phyloP scores from a whole-genome alignment of 768 basidiomycete species.

The Rhizopogon vesiculosus region DNA sequence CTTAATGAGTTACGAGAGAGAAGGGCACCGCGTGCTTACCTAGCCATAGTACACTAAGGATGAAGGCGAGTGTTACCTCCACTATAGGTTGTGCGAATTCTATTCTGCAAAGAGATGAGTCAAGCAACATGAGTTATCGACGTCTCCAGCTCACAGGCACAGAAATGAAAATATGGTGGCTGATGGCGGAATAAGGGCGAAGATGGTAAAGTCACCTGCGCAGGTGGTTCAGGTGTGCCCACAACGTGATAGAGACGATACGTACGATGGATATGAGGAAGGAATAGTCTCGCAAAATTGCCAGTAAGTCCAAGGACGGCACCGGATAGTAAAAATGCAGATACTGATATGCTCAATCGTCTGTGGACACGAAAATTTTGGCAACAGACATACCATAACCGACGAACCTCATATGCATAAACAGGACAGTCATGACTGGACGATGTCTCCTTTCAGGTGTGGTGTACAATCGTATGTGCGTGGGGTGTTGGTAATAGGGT shows the following conservation, averaged over 20 bases:
- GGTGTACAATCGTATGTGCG: not conserved
- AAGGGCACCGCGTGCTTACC: slow-evolving; percentile 35
- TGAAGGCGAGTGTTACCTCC: slow-evolving; percentile 51
- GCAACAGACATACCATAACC: slow-evolving; percentile 41
- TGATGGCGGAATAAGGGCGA: slow-evolving; percentile 60
- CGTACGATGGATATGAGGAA: slow-evolving; percentile 62
- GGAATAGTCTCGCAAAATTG: slow-evolving; percentile 63
- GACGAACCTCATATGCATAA: slow-evolving; percentile 48
- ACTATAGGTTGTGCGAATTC: slow-evolving; percentile 67
- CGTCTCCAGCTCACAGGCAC: slow-evolving; percentile 40
- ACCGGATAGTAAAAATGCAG: slow-evolving; percentile 34
- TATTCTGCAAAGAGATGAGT: slow-evolving; percentile 35
- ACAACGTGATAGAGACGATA: slow-evolving; percentile 6
- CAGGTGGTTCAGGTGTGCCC: not conserved
- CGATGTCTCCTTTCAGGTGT: slow-evolving; percentile 1
- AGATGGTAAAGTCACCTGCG: slow-evolving; percentile 68
- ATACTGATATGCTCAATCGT: slow-evolving; percentile 22
- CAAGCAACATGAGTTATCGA: not conserved
- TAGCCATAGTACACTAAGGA: slow-evolving; percentile 65
- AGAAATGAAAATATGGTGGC: slow-evolving; percentile 61
- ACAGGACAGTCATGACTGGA: slow-evolving; percentile 53
- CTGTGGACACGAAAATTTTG: not conserved
- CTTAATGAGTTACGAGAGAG: not conserved
- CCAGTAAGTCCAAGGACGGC: slow-evolving; percentile 65
- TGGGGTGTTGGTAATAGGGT: not conserved